Base-by-base conservation (phyloP, 2,329 filamentous ascomycete genomes). In the Podosphaera xanthii region DNA sequence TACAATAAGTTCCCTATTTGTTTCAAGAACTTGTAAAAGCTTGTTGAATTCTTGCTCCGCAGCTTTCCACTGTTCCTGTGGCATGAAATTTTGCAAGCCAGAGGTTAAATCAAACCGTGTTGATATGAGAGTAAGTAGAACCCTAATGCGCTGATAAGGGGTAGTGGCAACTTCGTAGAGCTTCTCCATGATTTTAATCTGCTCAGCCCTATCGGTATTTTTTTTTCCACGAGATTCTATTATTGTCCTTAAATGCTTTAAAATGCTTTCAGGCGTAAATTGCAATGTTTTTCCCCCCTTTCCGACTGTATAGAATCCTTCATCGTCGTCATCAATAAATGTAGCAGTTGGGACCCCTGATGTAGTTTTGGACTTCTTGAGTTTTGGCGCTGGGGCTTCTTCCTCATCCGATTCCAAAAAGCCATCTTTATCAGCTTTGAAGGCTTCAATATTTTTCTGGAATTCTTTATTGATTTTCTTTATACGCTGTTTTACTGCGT, bases 401-500 rank as follows among this genome's bases (percentile, higher is more conserved):
- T 86, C 84, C 64, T 90, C 86, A 58, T 87, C 83, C 31, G 89
- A 87, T 71, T 86, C 82, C 86, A 96, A 89, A 74, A 84, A 97
- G 22, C 75, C 82, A 64, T 91, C 88, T 72, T 91, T 88, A 72
- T 94, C 82, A 63, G 81, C 83, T 65, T 86, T 80, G 76, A 91
- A 98, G 63, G 83, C 80, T 66, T 95, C 88, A 67, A 98, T 84
- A 69, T 95, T 87, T 62, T 79, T 76, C 69, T 87, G 81, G 74
- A 91, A 91, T 64, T 97, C 91, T 75, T 94, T 94, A 79, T 91
- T 94, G 75, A 91, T 91, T 81, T 96, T 97, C 81, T 91, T 90
- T 76, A 98, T 88, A 75, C 90, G 90, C 73, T 98, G 92, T 76
- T 96, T 94, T 69, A 97, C 87, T 63, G 90, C 88, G 72, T 97